Percentiles rank a stretch among this genome's conserved stretches.
These are phyloP conservation scores for Sarocladium oryzae DNA, from an alignment of 2,329 filamentous ascomycete genomes.

Conservation along the genomic window DNA sequence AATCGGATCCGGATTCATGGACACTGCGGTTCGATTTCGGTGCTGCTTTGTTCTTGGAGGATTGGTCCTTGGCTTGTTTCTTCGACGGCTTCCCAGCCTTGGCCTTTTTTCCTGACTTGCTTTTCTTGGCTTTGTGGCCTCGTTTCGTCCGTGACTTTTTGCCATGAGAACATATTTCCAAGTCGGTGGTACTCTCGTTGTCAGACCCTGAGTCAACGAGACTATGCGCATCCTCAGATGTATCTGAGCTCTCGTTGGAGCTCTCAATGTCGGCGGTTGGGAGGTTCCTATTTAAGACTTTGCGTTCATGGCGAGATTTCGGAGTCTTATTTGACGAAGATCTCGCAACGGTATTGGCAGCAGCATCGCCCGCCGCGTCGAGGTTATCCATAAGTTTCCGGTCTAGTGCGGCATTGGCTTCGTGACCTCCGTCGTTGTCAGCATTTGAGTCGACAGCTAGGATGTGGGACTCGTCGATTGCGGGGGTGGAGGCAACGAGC, in stretches of 20 bases:
- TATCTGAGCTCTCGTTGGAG: background rate
- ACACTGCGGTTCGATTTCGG: background rate
- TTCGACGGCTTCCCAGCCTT: background rate
- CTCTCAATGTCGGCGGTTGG: background rate
- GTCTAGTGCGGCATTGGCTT: background rate
- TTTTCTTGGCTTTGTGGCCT: background rate
- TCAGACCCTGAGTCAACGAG: background rate
- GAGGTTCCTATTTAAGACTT: background rate
- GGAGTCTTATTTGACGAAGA: background rate
- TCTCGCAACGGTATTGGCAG: background rate
- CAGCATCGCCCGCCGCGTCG: background rate
- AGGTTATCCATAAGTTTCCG: background rate
- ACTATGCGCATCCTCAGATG: background rate
- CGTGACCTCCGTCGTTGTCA: background rate
- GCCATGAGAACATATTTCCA: background rate
- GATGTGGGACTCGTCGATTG: background rate
- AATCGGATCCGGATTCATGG: background rate
- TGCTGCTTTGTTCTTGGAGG: background rate
- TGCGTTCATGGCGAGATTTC: background rate
- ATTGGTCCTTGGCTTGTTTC: background rate
- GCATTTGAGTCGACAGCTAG: background rate
- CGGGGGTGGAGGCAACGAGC: background rate
- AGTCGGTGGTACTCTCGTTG: background rate
- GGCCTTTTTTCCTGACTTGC: background rate
- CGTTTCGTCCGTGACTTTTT: background rate